phyloP scores from a whole-genome alignment of 2,329 filamentous ascomycete genomes.

The Periconia sp. region DNA sequence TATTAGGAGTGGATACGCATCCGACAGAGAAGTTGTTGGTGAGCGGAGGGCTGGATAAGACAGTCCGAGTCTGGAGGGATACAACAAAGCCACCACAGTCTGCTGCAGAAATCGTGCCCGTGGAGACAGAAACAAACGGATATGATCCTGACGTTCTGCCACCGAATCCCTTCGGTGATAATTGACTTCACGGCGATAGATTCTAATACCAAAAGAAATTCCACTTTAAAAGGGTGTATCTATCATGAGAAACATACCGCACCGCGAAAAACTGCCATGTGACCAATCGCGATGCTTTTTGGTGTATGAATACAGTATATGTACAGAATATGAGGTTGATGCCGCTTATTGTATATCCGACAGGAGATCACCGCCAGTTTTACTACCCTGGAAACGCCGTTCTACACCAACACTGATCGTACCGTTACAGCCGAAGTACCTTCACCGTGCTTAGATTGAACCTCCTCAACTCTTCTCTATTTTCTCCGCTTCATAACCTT shows the following conservation, averaged over 20 bases:
- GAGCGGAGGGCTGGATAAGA: constrained; percentile 64
- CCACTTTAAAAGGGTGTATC: background rate
- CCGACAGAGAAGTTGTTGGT: constrained; percentile 57
- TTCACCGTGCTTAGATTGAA: background rate
- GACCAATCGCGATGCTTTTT: background rate
- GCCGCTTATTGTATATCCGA: no score
- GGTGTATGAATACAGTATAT: constrained; percentile 9
- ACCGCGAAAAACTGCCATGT: background rate
- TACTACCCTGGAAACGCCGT: background rate
- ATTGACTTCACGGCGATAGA: background rate
- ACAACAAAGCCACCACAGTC: constrained; percentile 2
- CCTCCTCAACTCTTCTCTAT: constrained; percentile 45
- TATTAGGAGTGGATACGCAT: constrained; percentile 63
- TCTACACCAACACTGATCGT: background rate
- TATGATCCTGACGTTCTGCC: constrained; percentile 23
- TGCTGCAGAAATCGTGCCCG: background rate
- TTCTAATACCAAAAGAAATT: background rate
- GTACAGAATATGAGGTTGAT: constrained; percentile 1
- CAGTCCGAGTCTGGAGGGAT: constrained; percentile 59
- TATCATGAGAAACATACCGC: background rate
- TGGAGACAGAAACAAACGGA: constrained; percentile 10
- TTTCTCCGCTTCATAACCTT: constrained; percentile 90
- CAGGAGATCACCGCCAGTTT: background rate
- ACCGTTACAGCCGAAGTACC: background rate
- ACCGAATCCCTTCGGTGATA: constrained; percentile 19